phyloP scores from a whole-genome alignment of 805 yeast genomes.

The Ogataea neopini region DNA sequence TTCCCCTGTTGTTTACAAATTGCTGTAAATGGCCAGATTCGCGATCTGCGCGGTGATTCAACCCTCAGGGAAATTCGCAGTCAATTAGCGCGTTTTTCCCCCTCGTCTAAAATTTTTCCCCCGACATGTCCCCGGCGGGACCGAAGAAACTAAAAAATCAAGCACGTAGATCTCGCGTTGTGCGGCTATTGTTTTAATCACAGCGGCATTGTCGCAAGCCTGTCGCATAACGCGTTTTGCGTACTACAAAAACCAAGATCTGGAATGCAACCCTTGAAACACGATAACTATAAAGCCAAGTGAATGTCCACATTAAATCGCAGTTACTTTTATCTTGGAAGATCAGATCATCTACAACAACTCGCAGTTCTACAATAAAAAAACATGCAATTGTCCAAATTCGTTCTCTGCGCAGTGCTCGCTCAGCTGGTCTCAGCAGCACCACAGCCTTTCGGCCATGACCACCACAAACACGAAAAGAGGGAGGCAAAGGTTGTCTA shows the following conservation, averaged over 20 bases:
- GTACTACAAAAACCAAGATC: too few relatives aligned
- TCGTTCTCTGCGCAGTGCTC: conserved; percentile 24
- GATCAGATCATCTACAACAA: not conserved
- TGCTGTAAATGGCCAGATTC: not conserved
- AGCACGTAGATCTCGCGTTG: not conserved
- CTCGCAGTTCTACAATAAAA: not conserved
- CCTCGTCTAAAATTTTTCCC: not conserved
- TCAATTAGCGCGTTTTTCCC: not conserved
- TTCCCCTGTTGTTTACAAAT: conserved; percentile 1
- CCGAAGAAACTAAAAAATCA: not conserved
- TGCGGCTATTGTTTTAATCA: not conserved
- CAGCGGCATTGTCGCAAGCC: not conserved
- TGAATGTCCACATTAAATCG: not conserved
- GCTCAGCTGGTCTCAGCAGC: conserved; percentile 26
- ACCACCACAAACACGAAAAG: conserved; percentile 18
- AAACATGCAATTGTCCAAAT: conserved; percentile 21
- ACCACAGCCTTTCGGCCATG: conserved; percentile 21
- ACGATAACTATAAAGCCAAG: not conserved
- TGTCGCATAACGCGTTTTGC: conserved; percentile 7
- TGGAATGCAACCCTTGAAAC: conserved; percentile 8
- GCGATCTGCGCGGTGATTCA: conserved; percentile 1
- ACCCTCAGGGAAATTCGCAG: too few relatives aligned
- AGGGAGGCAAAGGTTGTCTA: conserved; percentile 24
- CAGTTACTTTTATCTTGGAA: not conserved
- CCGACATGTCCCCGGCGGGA: not conserved